Base-by-base conservation (phyloP, 108 stramenopile genomes). In the Cylindrotheca fusiformis region DNA sequence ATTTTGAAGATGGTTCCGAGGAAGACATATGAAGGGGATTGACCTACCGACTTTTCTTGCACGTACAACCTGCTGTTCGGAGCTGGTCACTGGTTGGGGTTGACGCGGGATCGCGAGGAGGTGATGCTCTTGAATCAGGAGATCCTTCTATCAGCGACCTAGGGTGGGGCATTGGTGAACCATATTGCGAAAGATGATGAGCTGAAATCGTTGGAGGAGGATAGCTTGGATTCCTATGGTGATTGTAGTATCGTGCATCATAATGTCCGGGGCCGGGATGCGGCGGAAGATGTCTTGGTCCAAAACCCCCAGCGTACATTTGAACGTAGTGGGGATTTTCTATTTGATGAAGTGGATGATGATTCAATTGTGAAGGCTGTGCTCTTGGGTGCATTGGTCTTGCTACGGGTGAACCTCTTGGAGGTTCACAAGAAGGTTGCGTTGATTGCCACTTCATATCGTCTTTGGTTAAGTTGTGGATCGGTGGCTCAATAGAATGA, bases 21-120 rank as follows among this genome's bases (percentile, higher is more conserved):
- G 14, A 17, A 45, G 14, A 45, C 44, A 45, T 12, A 45, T 17
- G 12, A 17, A 17, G 17, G 44, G 12, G 44, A 45, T 17, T 21
- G 17, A 70, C 72, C 21, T 48, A 72, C 72, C 72, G 55, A 22
- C 62, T 63, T 32, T 72, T 72, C 58, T 72, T 72, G 72, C 72
- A 72, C 10, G 72, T 72, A 41, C 72, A 72, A 2, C 47, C 55
- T 24, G 46, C 55, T 3, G 65, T 48, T 28, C 65, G 65, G 27
- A 67, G 49, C 20, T 28, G 10, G 48, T 67, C 65, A 6, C 28
- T 12, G 1, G 45, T 4, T 26, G 65, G 33, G 1, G 41, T 2
- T 1, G 58, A 18, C 30, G 17, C 28, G 1, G 60, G 3, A 44
- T 61, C 60, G 17, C 48, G 19, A 4, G 28, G 47, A 20, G 60